Base-by-base conservation (phyloP, 768 basidiomycete genomes). In the Suillus fuscotomentosus region DNA sequence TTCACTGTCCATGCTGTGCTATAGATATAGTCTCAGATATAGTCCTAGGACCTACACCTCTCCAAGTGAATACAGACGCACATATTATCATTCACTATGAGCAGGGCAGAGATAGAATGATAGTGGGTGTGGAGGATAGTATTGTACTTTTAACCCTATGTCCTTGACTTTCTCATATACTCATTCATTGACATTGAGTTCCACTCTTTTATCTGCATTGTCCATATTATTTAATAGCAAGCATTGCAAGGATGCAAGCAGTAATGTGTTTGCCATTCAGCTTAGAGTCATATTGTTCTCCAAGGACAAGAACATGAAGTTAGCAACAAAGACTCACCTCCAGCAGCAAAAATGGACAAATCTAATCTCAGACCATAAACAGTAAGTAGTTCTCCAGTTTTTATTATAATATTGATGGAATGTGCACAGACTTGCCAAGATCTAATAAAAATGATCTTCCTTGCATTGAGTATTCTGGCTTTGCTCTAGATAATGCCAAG, bases 41-140 rank as follows among this genome's bases (percentile, higher is more conserved):
- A 6, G 34, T n/a, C 34, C 71, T 73, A 1, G 77, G 71, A 1
- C 64, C 76, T 5, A 75, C 77, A 0, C 72, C 73, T 7, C 70
- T 81, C 0, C 71, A 82, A n/a, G 74, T 83, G 56, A 79, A 81
- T 56, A 74, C 75, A 22, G 83, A 84, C 61, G 80, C 81, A 4
- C 83, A 83, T 63, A 84, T 84, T 39, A 82, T 84, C 43, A 84
- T 84, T 70, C 83, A 82, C 62, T 76, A 82, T 43, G 81, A 76
- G 15, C 77, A 74, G 22, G 81, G 75, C 3, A 69, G 68, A 43
- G 84, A 81, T 0, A 79, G 77, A 7, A 85, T 84, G 7, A 70
- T 74, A 11, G 75, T 75, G 43, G 84, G 85, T 0, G 88, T 91
- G 15, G 90, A 90, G 62, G 90, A 90, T 65, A 91, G 89, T 1